Base-by-base conservation (phyloP, 768 basidiomycete species). In the Leccinum longicurvipes region DNA sequence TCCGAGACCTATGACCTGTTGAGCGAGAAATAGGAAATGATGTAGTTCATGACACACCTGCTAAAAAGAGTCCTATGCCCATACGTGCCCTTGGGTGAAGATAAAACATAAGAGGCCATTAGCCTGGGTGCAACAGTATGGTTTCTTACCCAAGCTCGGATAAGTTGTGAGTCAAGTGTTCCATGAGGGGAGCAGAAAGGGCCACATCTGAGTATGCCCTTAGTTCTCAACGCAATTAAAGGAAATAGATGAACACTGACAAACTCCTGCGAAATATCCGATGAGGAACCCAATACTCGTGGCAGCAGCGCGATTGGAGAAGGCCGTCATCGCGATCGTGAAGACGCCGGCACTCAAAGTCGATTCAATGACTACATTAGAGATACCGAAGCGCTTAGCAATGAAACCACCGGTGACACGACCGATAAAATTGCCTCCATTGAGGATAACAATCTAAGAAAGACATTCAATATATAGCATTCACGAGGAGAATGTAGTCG, bases 191-290 rank as follows among this genome's bases (percentile, higher is more conserved):
- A 8, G 77, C 71, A 45, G 78, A 56, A 32, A 76, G 54, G 17
- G 64, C 67, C 11, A 83, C 69, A 27, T 78, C 76, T 76, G 36
- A 9, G 31, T 19, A 15, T 8, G 24, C 23, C n/a, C 15, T 8
- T 54, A 19, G 52, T 41, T 45, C 31, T 23, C 17, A 19, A 34
- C 2, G 21, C 6, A 17, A 44, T 15, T 19, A 32, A 27, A 7
- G 24, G 21, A 36, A 48, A 47, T 19, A 54, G 19, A 47, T 14
- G 42, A 19, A n/a, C 9, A 68, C 75, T 56, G 47, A 77, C 76
- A 66, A n/a, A 67, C 68, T 23, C 81, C 82, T n/a, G 71, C 70
- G 57, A 80, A 80, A 61, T 80, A 77, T 0, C 82, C 82, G 50
- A 77, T 80, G 14, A 82, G 61, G 25, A 76, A 51, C 2, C 71